Evolutionary conservation across 805 yeast species (phyloP), one percentile per base, ranked within the genome.

Genomic region (Metschnikowia arizonensis): DNA sequence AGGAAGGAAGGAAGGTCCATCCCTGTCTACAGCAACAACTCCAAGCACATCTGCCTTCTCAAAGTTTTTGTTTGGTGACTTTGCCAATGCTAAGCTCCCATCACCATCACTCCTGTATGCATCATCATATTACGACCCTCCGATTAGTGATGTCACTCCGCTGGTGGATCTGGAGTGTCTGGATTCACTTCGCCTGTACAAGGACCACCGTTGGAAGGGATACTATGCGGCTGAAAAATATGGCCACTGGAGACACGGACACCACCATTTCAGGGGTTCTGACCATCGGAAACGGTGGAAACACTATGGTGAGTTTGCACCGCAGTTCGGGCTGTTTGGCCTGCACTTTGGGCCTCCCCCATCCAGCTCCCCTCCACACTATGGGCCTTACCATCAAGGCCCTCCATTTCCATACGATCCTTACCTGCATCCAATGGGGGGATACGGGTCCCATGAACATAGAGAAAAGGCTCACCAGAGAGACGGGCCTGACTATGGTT

Each of bases 21-120:
- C 24, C 6, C 36, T 14, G n/a, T 12, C 36, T 10, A 29, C 24
- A 9, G 26, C 25, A n/a, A 12, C 38, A 11, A 26, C 38, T 3
- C 38, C 44, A 3, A n/a, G 31, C 26, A 15, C 17, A 11, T 31
- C 33, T 4, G 8, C 33, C 5, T 19, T 26, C 21, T 11, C 28
- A 10, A 26, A 18, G 5, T 15, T 17, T 8, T n/a, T 29, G 30
- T 31, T 40, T 23, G 36, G 31, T 21, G 45, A 40, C 15, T 9
- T 37, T n/a, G 19, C 38, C 29, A 23, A 31, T n/a, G 32, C 24
- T 29, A 45, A 39, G 23, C 47, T 48, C 26, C 52, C 49, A 24
- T 45, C 50, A 4, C 53, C 53, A 7, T 42, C 52, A 3, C 49
- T 43, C 14, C 52, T 48, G 52, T 37, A 40, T 23, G 41, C 49